Percentiles rank a stretch among this genome's conserved stretches.
These are phyloP conservation scores for Ilex paraguariensis DNA, from an alignment of 305 asterid species.

Conservation along the genomic window DNA sequence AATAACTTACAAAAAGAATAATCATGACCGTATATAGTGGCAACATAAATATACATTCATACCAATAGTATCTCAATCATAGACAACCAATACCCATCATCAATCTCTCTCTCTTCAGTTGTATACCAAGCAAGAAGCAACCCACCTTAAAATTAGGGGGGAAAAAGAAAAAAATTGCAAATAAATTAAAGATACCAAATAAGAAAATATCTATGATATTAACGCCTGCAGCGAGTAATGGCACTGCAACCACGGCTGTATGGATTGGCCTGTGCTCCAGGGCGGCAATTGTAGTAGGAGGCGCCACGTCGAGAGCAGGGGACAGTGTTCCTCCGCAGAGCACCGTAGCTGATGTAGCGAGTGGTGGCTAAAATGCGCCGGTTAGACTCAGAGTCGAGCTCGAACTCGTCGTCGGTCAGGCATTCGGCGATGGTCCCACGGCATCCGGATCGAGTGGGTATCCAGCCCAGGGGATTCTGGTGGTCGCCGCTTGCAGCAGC, in stretches of 20 bases:
- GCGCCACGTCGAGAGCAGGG: conserved; percentile 64
- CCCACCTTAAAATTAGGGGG: no score
- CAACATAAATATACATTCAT: conserved; percentile 8
- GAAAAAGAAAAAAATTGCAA: not conserved
- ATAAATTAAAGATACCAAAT: conserved; percentile 7
- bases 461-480: conserved; percentile 23
- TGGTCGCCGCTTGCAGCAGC: conserved; percentile 19
- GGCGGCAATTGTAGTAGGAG: conserved; percentile 60
- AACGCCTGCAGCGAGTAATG: conserved; percentile 59
- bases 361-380: conserved; percentile 49
- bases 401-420: conserved; percentile 25
- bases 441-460: conserved; percentile 29
- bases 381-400: conserved; percentile 42
- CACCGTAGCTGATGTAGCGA: conserved; percentile 61
- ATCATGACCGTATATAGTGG: conserved; percentile 10
- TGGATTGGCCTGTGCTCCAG: conserved; percentile 66
- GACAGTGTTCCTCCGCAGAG: conserved; percentile 53
- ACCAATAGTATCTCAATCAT: conserved; percentile 3
- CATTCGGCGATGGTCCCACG: conserved; percentile 32
- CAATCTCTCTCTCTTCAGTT: conserved; percentile 3
- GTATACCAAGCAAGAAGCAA: conserved; percentile 20
- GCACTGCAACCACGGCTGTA: conserved; percentile 61
- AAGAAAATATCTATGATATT: conserved; percentile 3
- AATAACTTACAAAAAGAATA: conserved; percentile 20
- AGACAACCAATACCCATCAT: conserved; percentile 14